Conservation (phyloP, 768 basidiomycete species). For the Mycena floridula region DNA sequence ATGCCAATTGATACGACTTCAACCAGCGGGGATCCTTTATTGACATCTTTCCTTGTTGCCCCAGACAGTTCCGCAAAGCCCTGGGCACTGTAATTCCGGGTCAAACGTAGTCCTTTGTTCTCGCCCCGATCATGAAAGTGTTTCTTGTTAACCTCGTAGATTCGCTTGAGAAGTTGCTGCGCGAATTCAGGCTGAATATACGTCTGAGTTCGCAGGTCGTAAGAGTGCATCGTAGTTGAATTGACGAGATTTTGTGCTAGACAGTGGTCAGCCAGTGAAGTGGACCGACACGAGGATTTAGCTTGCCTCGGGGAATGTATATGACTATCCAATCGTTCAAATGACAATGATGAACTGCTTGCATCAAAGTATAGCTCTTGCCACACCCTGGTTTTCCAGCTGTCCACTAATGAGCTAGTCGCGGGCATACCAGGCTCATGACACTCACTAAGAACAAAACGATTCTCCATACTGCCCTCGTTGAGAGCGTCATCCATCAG, state of each 20-base stretch:
- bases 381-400: slow-evolving; percentile 74
- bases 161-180: slow-evolving; percentile 55
- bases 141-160: slow-evolving; percentile 41
- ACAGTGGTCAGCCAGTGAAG: not conserved
- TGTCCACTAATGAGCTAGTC: slow-evolving; percentile 23
- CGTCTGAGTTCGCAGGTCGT: slow-evolving; percentile 69
- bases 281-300: no score
- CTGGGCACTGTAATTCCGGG: no score
- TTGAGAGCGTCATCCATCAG: slow-evolving; percentile 45
- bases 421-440: slow-evolving; percentile 1
- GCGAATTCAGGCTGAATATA: slow-evolving; percentile 84
- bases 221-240: slow-evolving; percentile 65
- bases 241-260: slow-evolving; percentile 51
- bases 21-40: no score
- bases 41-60: no score
- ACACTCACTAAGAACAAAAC: slow-evolving; percentile 64
- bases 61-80: slow-evolving; percentile 51
- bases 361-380: slow-evolving; percentile 75
- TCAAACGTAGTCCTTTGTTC: no score
- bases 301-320: slow-evolving; percentile 73
- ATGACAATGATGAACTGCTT: slow-evolving; percentile 65
- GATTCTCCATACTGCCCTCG: slow-evolving; percentile 41
- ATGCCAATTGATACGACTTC: no score
- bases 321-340: slow-evolving; percentile 73
- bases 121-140: no score